These are phyloP conservation scores for Ceratonia siliqua DNA, from an alignment of 306 rosid species.

Conservation along the genomic window DNA sequence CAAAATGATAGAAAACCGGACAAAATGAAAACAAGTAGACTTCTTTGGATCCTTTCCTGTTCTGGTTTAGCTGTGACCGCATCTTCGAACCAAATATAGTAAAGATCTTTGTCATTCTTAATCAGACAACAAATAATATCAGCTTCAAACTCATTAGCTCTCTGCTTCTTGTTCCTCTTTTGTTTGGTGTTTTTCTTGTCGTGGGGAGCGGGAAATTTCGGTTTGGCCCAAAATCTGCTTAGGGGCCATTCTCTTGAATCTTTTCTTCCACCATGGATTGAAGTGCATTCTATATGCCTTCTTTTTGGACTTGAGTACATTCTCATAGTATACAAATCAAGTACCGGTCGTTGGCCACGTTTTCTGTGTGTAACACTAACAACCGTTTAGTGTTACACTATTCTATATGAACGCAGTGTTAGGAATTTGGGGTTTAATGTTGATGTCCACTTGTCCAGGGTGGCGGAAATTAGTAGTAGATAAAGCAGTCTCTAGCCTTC, in stretches of 20 bases:
- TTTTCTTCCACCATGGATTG: not conserved
- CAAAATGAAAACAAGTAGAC: not conserved
- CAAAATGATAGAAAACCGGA: not conserved
- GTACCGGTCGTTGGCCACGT: not conserved
- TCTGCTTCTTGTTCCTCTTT: not conserved
- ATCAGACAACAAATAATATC: not conserved
- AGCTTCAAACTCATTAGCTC: not conserved
- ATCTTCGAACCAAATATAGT: not conserved
- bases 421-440: slow-evolving; percentile 1
- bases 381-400: not conserved
- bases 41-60: not conserved
- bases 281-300: not conserved
- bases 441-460: slow-evolving; percentile 9
- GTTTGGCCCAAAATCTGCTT: not conserved
- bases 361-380: slow-evolving; percentile 14
- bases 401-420: not conserved
- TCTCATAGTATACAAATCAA: not conserved
- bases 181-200: not conserved
- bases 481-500: slow-evolving; percentile 19
- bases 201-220: not conserved
- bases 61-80: not conserved
- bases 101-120: slow-evolving; percentile 12
- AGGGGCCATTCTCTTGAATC: not conserved
- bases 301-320: not conserved
- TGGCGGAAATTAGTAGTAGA: slow-evolving; percentile 17